Evolutionary conservation across 768 basidiomycete genomes (phyloP).

Genomic region (Collybiopsis confluens): DNA sequence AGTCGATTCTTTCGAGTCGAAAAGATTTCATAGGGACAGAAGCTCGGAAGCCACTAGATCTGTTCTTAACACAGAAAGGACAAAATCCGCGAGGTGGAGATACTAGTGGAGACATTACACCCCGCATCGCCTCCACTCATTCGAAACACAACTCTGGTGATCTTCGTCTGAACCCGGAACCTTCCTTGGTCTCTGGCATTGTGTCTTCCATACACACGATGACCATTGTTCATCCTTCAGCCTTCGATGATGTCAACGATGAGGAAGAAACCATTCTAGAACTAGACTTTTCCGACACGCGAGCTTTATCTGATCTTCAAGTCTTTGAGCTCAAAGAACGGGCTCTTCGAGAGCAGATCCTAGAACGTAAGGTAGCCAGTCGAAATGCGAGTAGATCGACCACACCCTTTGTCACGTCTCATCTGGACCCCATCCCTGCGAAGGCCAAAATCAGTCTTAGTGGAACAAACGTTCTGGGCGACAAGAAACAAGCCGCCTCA

Average conservation of each 20-base stretch:
- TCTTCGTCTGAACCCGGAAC: no score
- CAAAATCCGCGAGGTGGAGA: not conserved
- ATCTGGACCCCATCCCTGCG: not conserved
- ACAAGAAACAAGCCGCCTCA: no score
- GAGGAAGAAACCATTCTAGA: slow-evolving; percentile 5
- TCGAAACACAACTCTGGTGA: no score
- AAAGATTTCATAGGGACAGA: not conserved
- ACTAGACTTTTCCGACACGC: slow-evolving; percentile 7
- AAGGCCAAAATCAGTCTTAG: not conserved
- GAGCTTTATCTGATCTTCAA: not conserved
- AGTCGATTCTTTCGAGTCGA: no score
- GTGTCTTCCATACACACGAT: not conserved
- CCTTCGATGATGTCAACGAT: not conserved
- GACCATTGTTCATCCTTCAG: not conserved
- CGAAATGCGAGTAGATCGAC: slow-evolving; percentile 4
- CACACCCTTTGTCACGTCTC: not conserved
- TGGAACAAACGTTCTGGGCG: not conserved
- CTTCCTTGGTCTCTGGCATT: not conserved
- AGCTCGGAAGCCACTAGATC: no score
- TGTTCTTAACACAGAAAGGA: not conserved
- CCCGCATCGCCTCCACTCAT: not conserved
- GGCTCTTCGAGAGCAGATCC: not conserved
- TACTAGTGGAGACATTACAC: not conserved
- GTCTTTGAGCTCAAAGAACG: slow-evolving; percentile 2
- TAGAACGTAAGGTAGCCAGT: slow-evolving; percentile 2